Base-by-base conservation (phyloP, 2,329 filamentous ascomycete species). In the Aspergillus transmontanensis region DNA sequence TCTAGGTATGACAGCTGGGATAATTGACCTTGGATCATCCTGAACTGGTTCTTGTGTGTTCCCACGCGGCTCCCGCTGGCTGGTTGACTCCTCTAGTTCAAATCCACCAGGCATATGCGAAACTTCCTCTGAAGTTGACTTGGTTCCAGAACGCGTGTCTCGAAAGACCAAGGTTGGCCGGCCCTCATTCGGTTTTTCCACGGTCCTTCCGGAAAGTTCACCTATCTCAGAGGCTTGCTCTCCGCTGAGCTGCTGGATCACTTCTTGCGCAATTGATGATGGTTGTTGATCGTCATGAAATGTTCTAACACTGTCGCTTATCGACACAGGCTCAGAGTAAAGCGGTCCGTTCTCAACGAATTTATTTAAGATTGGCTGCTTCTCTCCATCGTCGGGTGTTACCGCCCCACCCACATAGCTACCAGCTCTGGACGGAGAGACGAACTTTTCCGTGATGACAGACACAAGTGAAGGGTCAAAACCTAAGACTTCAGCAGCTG, bases 391-490 rank as follows among this genome's bases (percentile, higher is more conserved):
- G 51, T 73, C 72, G 12, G 80, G 79, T 10, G 80, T 83, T 14
- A 82, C 80, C 2, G 82, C 72, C 66, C 87, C 84, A 12, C 80
- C 76, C n/a, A 83, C 76, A 66, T 82, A 83, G 1, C 81, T 83
- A 58, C 79, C 69, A 75, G 4, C 81, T 83, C 67, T 86, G 83
- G 1, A 80, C 79, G 87, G 82, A 19, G 78, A 78, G 59, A 79
- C 78, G 68, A 88, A 87, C 62, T 79, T 71, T n/a, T 70, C 72
- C 57, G 85, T 83, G 87, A 85, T 5, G 53, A 91, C 82, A 41
- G 90, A 89, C 53, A 92, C 87, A 62, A 92, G 87, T 46, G 90
- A 85, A 5, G 89, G 86, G 70, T 91, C 85, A 66, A 93, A 92
- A 0, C 90, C 90, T 53, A 87, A 86, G n/a, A 87, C 85, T 71